Evolutionary conservation across 306 rosid species (phyloP).

Genomic region (Hippophae tibetana): DNA sequence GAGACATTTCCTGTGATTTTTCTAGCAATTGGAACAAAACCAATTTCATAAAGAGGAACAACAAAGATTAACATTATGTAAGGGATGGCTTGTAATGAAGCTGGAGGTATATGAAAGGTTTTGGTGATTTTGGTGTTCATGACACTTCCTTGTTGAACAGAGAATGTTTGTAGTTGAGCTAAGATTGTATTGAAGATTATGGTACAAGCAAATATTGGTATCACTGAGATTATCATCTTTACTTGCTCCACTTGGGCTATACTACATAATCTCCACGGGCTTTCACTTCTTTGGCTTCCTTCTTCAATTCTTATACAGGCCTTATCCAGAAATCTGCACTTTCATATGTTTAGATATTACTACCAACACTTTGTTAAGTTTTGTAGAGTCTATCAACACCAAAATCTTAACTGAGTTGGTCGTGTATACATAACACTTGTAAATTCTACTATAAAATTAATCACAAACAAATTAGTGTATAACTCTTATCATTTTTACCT

Average conservation of each 20-base stretch:
- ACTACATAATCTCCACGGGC: conserved; percentile 57
- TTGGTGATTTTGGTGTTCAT: conserved; percentile 36
- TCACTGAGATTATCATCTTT: conserved; percentile 42
- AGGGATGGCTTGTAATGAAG: conserved; percentile 64
- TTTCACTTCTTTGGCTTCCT: conserved; percentile 25
- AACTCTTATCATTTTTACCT: too few relatives aligned
- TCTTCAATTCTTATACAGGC: conserved; percentile 49
- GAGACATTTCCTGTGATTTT: conserved; percentile 38
- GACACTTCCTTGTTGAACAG: conserved; percentile 49
- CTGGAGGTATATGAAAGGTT: conserved; percentile 46
- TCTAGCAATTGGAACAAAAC: conserved; percentile 37
- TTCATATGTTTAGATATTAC: not conserved
- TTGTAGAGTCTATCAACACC: not conserved
- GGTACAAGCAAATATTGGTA: conserved; percentile 57
- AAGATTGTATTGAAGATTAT: conserved; percentile 55
- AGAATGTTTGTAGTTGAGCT: conserved; percentile 63
- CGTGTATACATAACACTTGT: too few relatives aligned
- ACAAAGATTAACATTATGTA: conserved; percentile 38
- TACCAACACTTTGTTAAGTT: not conserved
- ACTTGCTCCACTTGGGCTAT: conserved; percentile 53
- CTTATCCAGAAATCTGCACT: conserved; percentile 55
- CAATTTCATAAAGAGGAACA: conserved; percentile 50
- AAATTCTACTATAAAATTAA: too few relatives aligned
- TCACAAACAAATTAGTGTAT: too few relatives aligned
- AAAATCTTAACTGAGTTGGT: too few relatives aligned